phyloP scores from a whole-genome alignment of 345 rosid species.

The Nephelium lappaceum region DNA sequence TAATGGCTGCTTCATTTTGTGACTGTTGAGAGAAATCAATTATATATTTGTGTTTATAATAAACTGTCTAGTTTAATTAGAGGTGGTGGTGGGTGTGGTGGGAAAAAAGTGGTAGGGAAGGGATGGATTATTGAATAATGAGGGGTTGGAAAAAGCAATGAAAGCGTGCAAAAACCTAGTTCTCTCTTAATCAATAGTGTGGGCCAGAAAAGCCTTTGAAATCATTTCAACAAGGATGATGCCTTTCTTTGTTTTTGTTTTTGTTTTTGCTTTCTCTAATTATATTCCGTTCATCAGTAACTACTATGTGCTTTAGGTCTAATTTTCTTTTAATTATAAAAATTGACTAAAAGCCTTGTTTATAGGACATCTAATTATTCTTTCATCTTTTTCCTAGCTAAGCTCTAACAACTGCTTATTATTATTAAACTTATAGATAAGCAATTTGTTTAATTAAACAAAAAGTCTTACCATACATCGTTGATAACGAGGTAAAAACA shows the following conservation, averaged over 20 bases:
- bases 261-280: slow-evolving; percentile 15
- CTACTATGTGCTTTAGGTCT: background rate
- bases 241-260: background rate
- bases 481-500: too few relatives aligned
- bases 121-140: slow-evolving; percentile 11
- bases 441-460: too few relatives aligned
- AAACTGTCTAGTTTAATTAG: background rate
- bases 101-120: background rate
- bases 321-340: background rate
- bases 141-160: background rate
- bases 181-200: slow-evolving; percentile 4
- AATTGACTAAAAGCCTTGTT: background rate
- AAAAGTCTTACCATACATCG: background rate
- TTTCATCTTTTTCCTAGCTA: background rate
- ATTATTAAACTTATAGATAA: too few relatives aligned
- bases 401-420: background rate
- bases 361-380: slow-evolving; percentile 2
- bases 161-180: slow-evolving; percentile 13
- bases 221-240: background rate
- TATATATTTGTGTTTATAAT: too few relatives aligned
- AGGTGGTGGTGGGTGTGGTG: background rate
- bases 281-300: background rate
- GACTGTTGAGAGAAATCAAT: background rate
- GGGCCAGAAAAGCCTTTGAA: background rate
- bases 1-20: background rate